These are phyloP conservation scores for Taphrina deformans DNA, from an alignment of 1,139 yeast genomes.

Conservation along the genomic window DNA sequence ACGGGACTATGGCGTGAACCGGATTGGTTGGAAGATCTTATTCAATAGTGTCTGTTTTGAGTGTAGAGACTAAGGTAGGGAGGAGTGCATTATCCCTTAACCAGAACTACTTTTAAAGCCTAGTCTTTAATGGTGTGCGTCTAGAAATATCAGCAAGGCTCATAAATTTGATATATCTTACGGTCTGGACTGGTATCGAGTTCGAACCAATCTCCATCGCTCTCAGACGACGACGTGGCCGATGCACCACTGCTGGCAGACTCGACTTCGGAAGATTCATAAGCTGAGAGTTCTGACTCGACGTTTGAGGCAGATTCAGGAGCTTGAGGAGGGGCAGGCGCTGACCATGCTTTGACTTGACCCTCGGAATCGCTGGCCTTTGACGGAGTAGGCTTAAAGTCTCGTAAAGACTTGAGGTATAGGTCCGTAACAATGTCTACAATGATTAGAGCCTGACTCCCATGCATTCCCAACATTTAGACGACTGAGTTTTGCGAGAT, in stretches of 20 bases:
- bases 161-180: not conserved
- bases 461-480: not conserved
- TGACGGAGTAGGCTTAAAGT: constrained; percentile 79
- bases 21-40: too few relatives aligned
- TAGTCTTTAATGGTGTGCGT: constrained; percentile 11
- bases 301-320: constrained; percentile 71
- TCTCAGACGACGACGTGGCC: constrained; percentile 10
- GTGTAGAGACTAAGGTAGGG: not conserved
- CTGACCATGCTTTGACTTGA: constrained; percentile 56
- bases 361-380: constrained; percentile 74
- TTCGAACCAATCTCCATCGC: constrained; percentile 32
- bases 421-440: constrained; percentile 75
- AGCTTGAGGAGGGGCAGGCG: constrained; percentile 71
- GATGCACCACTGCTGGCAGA: constrained; percentile 9
- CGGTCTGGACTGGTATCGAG: constrained; percentile 28
- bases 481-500: not conserved
- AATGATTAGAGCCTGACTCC: constrained; percentile 32
- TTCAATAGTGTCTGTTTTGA: too few relatives aligned
- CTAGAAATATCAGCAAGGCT: not conserved
- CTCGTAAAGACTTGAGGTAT: constrained; percentile 81
- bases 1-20: too few relatives aligned
- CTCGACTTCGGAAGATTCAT: constrained; percentile 63
- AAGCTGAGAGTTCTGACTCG: constrained; percentile 73
- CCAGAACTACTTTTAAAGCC: not conserved
- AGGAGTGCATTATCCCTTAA: too few relatives aligned